Conservation (phyloP, 805 yeast genomes). For the Cyberlindnera nakhonratchasimensis region DNA sequence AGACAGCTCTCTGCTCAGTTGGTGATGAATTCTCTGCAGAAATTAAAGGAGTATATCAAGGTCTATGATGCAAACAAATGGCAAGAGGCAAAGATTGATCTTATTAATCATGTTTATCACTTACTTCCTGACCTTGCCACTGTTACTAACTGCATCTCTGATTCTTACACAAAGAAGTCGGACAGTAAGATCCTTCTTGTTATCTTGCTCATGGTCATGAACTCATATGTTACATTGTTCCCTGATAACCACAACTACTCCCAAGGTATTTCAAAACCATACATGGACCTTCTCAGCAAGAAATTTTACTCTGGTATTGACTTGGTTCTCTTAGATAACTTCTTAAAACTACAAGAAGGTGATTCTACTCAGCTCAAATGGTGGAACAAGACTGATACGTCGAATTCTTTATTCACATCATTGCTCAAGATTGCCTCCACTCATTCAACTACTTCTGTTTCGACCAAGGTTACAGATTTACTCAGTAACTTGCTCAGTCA, state of each 20-base stretch:
- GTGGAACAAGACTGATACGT: conserved; percentile 60
- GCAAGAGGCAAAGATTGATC: conserved; percentile 33
- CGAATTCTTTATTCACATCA: conserved; percentile 63
- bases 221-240: conserved; percentile 37
- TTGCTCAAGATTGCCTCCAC: conserved; percentile 52
- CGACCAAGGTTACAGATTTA: conserved; percentile 40
- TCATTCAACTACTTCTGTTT: conserved; percentile 33
- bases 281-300: conserved; percentile 32
- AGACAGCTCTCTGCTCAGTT: conserved; percentile 64
- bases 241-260: conserved; percentile 34
- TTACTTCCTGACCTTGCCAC: conserved; percentile 50
- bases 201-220: conserved; percentile 44
- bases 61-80: conserved; percentile 40
- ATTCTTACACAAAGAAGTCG: conserved; percentile 34
- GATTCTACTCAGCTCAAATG: conserved; percentile 60
- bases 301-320: conserved; percentile 47
- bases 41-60: conserved; percentile 41
- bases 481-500: conserved; percentile 46
- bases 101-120: conserved; percentile 33
- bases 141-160: conserved; percentile 42
- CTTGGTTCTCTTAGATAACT: conserved; percentile 53
- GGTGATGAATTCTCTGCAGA: conserved; percentile 49
- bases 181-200: conserved; percentile 45
- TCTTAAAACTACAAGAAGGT: conserved; percentile 57
- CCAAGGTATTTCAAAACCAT: conserved; percentile 32